Evolutionary conservation across 2,329 filamentous ascomycete genomes (phyloP).

Genomic region (Fusarium globosum): DNA sequence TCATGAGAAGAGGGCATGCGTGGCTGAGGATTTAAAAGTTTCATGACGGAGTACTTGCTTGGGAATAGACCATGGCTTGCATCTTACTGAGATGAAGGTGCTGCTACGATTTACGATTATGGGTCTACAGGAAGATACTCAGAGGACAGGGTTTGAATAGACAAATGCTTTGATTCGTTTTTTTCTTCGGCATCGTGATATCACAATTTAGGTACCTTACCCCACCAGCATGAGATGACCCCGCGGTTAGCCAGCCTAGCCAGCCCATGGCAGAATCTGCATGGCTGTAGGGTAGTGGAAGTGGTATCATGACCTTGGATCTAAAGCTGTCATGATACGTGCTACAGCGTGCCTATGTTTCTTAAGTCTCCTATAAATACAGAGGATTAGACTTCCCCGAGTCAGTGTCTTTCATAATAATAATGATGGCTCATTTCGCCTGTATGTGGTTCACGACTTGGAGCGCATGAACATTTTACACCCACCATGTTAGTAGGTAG

Average conservation of each 20-base stretch:
- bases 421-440: too few species aligned
- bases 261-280: constrained; percentile 42
- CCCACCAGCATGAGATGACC: constrained; percentile 42
- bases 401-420: not conserved
- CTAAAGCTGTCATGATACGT: constrained; percentile 10
- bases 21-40: constrained; percentile 12
- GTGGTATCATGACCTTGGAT: constrained; percentile 11
- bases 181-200: not conserved
- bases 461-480: not conserved
- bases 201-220: constrained; percentile 4
- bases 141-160: not conserved
- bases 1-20: not conserved
- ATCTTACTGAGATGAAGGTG: constrained; percentile 2
- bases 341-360: not conserved
- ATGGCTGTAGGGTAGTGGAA: constrained; percentile 11
- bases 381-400: accelerated
- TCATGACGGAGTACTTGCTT: constrained; percentile 27
- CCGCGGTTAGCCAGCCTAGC: constrained; percentile 33
- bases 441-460: not conserved
- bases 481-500: not conserved
- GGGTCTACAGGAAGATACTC: not conserved
- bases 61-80: constrained; percentile 35
- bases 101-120: constrained; percentile 13
- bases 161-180: not conserved
- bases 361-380: not conserved